Evolutionary conservation across 163 green algal genomes (phyloP), one percentile per base, ranked within the genome.

Genomic region (Chlorella variabilis): DNA sequence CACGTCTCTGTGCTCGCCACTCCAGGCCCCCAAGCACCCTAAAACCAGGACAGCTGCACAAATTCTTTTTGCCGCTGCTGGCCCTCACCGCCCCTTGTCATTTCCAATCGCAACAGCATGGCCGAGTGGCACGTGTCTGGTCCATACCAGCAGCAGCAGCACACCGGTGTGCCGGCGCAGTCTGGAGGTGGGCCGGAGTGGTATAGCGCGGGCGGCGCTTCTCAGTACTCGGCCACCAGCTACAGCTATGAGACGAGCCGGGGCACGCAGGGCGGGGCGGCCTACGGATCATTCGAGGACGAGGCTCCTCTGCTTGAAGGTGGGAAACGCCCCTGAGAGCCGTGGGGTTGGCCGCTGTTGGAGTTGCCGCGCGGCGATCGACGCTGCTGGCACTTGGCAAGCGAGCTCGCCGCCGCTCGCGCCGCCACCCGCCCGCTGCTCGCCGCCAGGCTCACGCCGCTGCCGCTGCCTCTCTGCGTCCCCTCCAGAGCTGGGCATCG

Each of bases 401-500:
- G 45, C 45, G 45, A 54, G 11, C 45, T 54, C 15, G 45, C 15
- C 11, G 45, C 45, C 79, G 41, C 38, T 54, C 27, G 23, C 15
- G 48, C 18, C 39, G 17, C 18, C 11, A 38, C 48, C 0, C 36
- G 3, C 39, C 68, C 58, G 25, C 4, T 75, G 45, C 58, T 31
- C 67, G 17, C 62, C 38, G 5, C 3, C 38, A n/a, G n/a, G n/a
- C n/a, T n/a, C n/a, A n/a, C n/a, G n/a, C n/a, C n/a, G n/a, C n/a
- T 54, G 45, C 45, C 45, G 45, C 15, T 15, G 23, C 18, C 54
- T 29, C 23, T 29, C 54, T 6, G 23, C 23, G 18, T 63, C 54
- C 54, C 54, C 54, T 63, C 5, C 91, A 98, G 95, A 98, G 86
- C 87, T 98, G 39, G 95, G 94, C 39, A 98, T 98, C 41, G 94